Conservation (phyloP, 306 rosid species). For the Acacia melanoxylon region DNA sequence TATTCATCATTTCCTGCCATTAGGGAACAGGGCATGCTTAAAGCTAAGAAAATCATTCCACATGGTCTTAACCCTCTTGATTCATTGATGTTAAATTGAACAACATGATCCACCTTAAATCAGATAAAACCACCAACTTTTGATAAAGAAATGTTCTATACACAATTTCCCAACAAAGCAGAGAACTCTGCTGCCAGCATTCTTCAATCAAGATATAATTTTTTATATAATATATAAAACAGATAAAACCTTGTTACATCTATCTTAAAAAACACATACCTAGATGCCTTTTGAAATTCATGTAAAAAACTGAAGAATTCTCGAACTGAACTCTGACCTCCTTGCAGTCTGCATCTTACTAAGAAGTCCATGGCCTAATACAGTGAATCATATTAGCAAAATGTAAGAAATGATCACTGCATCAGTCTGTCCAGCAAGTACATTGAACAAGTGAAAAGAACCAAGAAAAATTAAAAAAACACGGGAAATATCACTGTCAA, state of each 20-base stretch:
- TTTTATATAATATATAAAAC: not conserved
- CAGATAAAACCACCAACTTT: no score
- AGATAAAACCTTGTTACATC: not conserved
- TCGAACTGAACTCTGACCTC: slow-evolving; percentile 63
- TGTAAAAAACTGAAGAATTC: slow-evolving; percentile 65
- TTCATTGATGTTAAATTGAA: no score
- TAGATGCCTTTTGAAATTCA: slow-evolving; percentile 85
- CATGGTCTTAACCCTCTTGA: no score
- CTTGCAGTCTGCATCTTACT: slow-evolving; percentile 64
- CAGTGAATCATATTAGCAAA: slow-evolving; percentile 29
- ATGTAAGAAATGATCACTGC: slow-evolving; percentile 13
- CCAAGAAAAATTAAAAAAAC: not conserved
- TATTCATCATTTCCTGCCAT: slow-evolving; percentile 6
- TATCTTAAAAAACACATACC: slow-evolving; percentile 39
- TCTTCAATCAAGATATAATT: not conserved
- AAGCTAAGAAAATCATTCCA: not conserved
- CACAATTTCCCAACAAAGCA: no score
- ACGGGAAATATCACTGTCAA: not conserved
- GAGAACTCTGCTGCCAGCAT: not conserved
- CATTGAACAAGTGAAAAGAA: slow-evolving; percentile 6
- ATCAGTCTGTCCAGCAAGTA: slow-evolving; percentile 18
- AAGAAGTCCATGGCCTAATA: slow-evolving; percentile 88
- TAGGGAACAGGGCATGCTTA: not conserved
- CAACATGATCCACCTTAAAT: no score
- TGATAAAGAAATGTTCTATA: no score